A percentile compares a stretch with the other conserved stretches of the same genome.
Conservation (phyloP, 495 filamentous ascomycete species). For the Xylaria acuta region DNA sequence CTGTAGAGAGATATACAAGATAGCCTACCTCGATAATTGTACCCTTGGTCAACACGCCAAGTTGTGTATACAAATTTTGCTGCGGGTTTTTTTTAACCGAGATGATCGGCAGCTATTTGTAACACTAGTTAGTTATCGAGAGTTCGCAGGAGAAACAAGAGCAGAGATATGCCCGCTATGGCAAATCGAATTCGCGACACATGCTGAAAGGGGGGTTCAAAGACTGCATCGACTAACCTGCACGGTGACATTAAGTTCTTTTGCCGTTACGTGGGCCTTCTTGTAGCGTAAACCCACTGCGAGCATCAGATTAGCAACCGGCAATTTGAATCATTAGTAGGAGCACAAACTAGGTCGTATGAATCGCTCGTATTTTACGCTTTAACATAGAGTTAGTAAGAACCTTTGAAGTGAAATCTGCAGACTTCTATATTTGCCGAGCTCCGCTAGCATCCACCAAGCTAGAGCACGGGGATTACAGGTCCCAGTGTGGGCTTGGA, state of each 20-base stretch:
- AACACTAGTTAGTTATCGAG: background rate
- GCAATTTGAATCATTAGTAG: background rate
- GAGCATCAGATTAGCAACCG: conserved; percentile 26
- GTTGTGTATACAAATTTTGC: conserved; percentile 91
- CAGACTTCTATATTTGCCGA: background rate
- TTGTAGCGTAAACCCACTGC: conserved; percentile 89
- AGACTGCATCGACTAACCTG: conserved; percentile 49
- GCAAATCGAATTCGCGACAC: background rate
- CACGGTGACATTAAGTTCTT: conserved; percentile 85
- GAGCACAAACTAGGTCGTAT: conserved; percentile 45
- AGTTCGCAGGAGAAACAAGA: background rate
- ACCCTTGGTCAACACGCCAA: conserved; percentile 88
- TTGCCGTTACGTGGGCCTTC: conserved; percentile 91
- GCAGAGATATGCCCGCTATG: background rate
- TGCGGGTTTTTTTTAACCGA: conserved; percentile 98
- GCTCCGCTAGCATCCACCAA: background rate
- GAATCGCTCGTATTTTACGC: conserved; percentile 92
- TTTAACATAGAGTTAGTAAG: background rate
- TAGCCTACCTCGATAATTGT: conserved; percentile 75
- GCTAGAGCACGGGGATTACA: background rate
- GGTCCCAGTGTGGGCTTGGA: no score
- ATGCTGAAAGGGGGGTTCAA: background rate
- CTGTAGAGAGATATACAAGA: background rate
- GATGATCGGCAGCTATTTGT: conserved; percentile 69
- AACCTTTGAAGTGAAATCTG: background rate